These are phyloP conservation scores for Calycina herbarum DNA, from an alignment of 2,329 filamentous ascomycete genomes.

Conservation along the genomic window DNA sequence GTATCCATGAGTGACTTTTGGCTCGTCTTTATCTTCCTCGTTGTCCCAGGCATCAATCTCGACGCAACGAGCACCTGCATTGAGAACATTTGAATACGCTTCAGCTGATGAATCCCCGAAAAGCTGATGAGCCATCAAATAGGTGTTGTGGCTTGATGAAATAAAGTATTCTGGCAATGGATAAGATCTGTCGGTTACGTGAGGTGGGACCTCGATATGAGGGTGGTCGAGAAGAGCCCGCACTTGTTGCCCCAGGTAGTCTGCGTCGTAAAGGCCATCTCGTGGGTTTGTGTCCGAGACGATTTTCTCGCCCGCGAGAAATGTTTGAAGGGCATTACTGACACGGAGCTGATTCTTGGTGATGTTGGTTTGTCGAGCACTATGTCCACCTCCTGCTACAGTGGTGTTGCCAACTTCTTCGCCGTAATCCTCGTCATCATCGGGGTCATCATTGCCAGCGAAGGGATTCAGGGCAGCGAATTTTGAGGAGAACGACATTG, in stretches of 20 bases:
- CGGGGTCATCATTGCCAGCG: neutral
- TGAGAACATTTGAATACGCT: conserved; percentile 63
- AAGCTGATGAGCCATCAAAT: conserved; percentile 69
- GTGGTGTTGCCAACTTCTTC: conserved; percentile 7
- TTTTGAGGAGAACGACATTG: conserved; percentile 6
- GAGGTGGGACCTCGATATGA: conserved; percentile 56
- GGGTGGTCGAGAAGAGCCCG: conserved; percentile 37
- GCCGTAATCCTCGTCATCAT: conserved; percentile 14
- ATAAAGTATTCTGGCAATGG: conserved; percentile 70
- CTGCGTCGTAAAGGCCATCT: neutral
- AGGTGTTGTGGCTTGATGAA: conserved; percentile 73
- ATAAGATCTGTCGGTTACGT: conserved; percentile 56
- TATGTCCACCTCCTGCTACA: conserved; percentile 27
- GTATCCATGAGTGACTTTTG: conserved; percentile 70
- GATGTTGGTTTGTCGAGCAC: conserved; percentile 39
- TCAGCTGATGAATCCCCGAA: conserved; percentile 61
- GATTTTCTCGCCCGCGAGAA: conserved; percentile 54
- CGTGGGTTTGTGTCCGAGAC: conserved; percentile 34
- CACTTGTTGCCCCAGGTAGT: neutral
- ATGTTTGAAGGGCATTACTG: conserved; percentile 57
- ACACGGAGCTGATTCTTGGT: conserved; percentile 57
- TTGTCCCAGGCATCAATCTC: conserved; percentile 76
- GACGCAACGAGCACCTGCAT: conserved; percentile 65
- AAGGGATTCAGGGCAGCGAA: conserved; percentile 12
- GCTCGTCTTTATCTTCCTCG: conserved; percentile 58